Percentiles rank a stretch among this genome's conserved stretches.
Conservation (phyloP, 2,329 filamentous ascomycete species). For the Cordyceps cateniannulata region DNA sequence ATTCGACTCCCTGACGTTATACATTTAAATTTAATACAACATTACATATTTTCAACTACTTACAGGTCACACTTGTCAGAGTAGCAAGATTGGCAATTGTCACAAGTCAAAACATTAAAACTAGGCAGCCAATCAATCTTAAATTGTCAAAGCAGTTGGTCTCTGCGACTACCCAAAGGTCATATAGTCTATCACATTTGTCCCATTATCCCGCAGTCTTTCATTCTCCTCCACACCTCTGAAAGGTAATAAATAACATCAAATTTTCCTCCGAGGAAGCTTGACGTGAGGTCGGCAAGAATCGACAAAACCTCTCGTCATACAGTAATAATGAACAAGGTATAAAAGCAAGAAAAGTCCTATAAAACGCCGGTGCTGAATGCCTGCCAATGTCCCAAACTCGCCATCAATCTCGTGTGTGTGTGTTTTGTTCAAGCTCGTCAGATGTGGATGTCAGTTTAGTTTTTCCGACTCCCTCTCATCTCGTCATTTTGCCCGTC, state of each 20-base stretch:
- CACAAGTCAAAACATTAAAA: background rate
- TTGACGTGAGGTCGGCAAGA: background rate
- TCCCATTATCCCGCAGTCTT: constrained; percentile 1
- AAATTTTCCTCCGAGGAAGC: background rate
- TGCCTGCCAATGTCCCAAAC: constrained; percentile 3
- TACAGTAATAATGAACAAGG: background rate
- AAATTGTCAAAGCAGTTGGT: background rate
- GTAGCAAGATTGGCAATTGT: no score
- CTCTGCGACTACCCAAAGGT: background rate
- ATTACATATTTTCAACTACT: no score
- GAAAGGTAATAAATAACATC: background rate
- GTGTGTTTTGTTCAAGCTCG: background rate
- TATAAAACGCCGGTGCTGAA: constrained; percentile 8
- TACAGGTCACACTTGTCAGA: no score
- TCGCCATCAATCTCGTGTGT: background rate
- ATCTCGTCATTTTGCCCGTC: no score
- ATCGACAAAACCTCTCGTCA: background rate
- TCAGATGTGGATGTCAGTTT: background rate
- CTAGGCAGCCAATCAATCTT: background rate
- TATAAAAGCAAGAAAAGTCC: background rate
- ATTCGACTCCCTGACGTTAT: background rate
- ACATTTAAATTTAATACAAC: background rate
- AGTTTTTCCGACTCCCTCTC: no score
- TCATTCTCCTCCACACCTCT: background rate
- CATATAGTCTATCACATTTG: background rate